Evolutionary conservation across 192 early-diverging fungal genomes (phyloP), one percentile per base, ranked within the genome.

Genomic region (Diversispora epigaea): DNA sequence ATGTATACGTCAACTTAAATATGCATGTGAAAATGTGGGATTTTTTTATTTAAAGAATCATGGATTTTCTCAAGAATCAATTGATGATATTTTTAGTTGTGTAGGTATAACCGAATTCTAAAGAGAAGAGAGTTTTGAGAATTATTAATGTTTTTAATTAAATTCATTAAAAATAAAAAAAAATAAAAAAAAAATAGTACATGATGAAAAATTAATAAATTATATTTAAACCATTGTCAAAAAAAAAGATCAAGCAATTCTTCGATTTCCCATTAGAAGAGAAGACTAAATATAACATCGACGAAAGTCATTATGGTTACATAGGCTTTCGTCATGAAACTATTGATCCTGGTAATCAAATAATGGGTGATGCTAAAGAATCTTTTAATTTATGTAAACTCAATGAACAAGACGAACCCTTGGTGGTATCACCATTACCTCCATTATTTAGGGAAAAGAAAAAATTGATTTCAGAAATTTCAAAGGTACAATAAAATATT

Each of bases 11-110:
- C 70, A 86, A 49, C 76, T 91, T 10, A 54, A 78, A 45, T 79
- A 82, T 14, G 90, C 89, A 15, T 80, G 78, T 52, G 77, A 75
- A 43, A 77, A 80, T 6, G 82, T 86, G 58, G 89, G 87, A 14
- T 91, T 91, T 75, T 85, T 90, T 72, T 90, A 86, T 64, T 80
- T 89, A 52, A 82, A 81, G 55, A 86, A 90, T 76, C 89, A 90
- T 75, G 88, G 86, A 25, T 76, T 91, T 62, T 65, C 83, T 17
- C 77, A 85, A 41, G 43, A 72, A 11, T 64, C 79, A 9, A 80
- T 90, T 47, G 81, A 87, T 65, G 25, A 61, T 19, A 85, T 88
- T 52, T 90, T 91, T 79, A 77, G 63, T 12, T 8, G 79, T 57
- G 87, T 85, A 75, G 50, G 52, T 47, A 32, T 32, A 32, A 32